Conservation (phyloP, 2,329 filamentous ascomycete species). For the Neofusicoccum cordaticola region DNA sequence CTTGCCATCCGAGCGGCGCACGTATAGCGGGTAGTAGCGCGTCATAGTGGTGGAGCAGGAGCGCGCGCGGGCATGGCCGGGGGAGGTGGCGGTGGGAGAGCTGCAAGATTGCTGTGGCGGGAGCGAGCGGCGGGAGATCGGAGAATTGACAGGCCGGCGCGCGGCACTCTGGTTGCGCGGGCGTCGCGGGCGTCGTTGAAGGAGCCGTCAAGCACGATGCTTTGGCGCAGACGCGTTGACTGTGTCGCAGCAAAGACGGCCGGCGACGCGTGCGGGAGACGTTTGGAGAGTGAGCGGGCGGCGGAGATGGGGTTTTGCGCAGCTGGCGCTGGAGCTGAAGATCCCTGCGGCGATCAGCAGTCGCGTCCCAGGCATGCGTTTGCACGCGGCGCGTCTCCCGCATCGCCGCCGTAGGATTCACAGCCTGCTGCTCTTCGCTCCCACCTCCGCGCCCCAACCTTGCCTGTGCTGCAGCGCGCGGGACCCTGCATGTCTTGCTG, state of each 20-base stretch:
- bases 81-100: background rate
- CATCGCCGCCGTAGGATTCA: background rate
- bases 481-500: background rate
- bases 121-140: background rate
- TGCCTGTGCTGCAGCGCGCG: background rate
- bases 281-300: background rate
- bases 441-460: background rate
- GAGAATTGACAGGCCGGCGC: background rate
- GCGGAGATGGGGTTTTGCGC: conserved; percentile 1
- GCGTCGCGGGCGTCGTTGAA: too few relatives aligned
- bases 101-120: background rate
- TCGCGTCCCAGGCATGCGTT: background rate
- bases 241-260: background rate
- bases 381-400: background rate
- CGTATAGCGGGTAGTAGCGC: conserved; percentile 48
- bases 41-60: conserved; percentile 35
- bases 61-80: conserved; percentile 4
- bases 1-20: conserved; percentile 49
- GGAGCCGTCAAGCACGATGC: background rate
- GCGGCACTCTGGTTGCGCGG: background rate
- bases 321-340: background rate
- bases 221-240: background rate
- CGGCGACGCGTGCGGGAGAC: background rate
- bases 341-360: background rate
- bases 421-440: background rate